A percentile compares a stretch with the other conserved stretches of the same genome.
Conservation (phyloP, 345 rosid species). For the Eucalyptus microcorys region DNA sequence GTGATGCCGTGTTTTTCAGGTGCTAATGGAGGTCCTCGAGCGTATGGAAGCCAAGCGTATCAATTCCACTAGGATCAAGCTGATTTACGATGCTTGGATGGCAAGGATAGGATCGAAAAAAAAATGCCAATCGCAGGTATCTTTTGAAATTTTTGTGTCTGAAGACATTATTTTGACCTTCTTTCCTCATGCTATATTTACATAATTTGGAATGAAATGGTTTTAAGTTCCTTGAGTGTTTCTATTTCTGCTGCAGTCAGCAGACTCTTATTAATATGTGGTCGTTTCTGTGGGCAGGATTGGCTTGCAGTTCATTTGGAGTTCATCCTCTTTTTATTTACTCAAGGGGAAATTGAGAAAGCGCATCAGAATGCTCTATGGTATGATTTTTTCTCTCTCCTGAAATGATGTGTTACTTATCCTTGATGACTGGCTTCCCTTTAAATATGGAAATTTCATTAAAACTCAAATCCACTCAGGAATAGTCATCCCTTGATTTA, state of each 20-base stretch:
- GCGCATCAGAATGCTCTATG: slow-evolving; percentile 40
- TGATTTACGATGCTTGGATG: slow-evolving; percentile 60
- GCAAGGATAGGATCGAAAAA: slow-evolving; percentile 31
- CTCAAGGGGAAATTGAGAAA: slow-evolving; percentile 27
- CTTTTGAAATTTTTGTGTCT: neutral
- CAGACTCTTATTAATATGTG: neutral
- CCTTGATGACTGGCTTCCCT: neutral
- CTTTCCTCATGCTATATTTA: neutral
- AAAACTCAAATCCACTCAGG: neutral
- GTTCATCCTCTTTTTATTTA: slow-evolving; percentile 43
- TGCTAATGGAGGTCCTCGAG: slow-evolving; percentile 42
- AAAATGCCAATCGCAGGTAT: slow-evolving; percentile 30
- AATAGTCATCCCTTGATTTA: neutral
- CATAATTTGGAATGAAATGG: neutral
- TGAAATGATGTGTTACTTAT: neutral
- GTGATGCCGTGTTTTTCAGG: slow-evolving; percentile 16
- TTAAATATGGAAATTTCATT: neutral
- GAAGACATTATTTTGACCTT: neutral
- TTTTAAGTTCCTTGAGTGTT: neutral
- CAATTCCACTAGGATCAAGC: slow-evolving; percentile 16
- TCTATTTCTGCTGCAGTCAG: neutral
- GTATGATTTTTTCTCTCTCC: slow-evolving; percentile 11
- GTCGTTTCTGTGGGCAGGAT: slow-evolving; percentile 21
- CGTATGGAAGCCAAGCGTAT: slow-evolving; percentile 14
- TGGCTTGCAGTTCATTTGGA: slow-evolving; percentile 48